Base-by-base conservation (phyloP, 768 basidiomycete species). In the Termitomyces bulborhizus region DNA sequence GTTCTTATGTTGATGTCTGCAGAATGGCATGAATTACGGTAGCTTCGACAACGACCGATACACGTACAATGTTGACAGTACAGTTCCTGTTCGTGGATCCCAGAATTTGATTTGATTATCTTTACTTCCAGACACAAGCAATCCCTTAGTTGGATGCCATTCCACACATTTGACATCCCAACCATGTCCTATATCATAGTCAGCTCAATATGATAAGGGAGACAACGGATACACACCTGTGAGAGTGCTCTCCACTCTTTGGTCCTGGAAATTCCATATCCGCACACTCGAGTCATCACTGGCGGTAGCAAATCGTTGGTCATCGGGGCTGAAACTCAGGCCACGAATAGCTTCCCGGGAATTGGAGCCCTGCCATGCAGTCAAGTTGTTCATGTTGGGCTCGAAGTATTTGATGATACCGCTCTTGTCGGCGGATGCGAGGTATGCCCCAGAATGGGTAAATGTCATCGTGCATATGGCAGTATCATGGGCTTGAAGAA, bases 51-150 rank as follows among this genome's bases (percentile, higher is more conserved):
- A 15, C 54, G 4, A 49, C 11, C 8, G 41, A 34, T 3, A 44
- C 27, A 41, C 87, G 57, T 67, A 95, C 94, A 98, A 72, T 0
- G 95, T 97, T 5, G 93, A 92, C 6, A 99, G 79, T 9, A 86
- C 84, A 0, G 90, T 94, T 36, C 90, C 92, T 9, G 92, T 93
- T 37, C 97, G 80, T 21, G 97, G 97, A 68, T 99, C 97, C 97
- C 97, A 99, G 72, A 99, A 99, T 65, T 98, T 98, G 71, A 98
- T 93, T 62, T 93, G 83, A 69, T 98, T 97, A 71, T 99, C 97
- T 71, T 98, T 98, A 63, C 91, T 93, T 26, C 97, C 97, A 3
- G 92, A 94, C 5, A 90, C 93, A 21, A 99, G 80, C 8, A 99
- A 76, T 9, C 96, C 96, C 71, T 98, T 98, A 0, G 89, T 92